Evolutionary conservation across 192 early-diverging fungal genomes (phyloP).

Genomic region (Entomortierella chlamydospora): DNA sequence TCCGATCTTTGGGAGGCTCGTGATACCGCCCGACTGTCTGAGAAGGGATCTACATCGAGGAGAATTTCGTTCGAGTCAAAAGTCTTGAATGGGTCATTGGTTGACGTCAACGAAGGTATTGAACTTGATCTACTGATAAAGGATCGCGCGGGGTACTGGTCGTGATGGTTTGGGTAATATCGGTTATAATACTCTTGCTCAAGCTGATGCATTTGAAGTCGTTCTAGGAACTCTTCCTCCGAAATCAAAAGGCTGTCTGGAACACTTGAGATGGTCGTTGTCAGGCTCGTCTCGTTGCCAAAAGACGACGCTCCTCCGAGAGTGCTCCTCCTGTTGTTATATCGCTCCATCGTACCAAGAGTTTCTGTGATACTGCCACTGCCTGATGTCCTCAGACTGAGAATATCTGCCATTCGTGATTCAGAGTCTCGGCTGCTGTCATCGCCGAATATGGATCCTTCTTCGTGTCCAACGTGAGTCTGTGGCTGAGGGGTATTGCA

Average conservation of each 20-base stretch:
- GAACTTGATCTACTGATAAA: slow-evolving; percentile 29
- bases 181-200: slow-evolving; percentile 17
- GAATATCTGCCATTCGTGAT: slow-evolving; percentile 46
- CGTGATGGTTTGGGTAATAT: slow-evolving; percentile 1
- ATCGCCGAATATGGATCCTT: slow-evolving; percentile 33
- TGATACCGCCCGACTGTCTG: slow-evolving; percentile 10
- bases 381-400: slow-evolving; percentile 26
- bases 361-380: slow-evolving; percentile 6
- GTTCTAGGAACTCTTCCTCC: slow-evolving; percentile 36
- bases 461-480: neutral
- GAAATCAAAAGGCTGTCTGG: slow-evolving; percentile 20
- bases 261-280: slow-evolving; percentile 20
- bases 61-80: slow-evolving; percentile 45
- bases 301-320: slow-evolving; percentile 4
- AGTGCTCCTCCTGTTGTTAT: slow-evolving; percentile 23
- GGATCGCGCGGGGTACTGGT: neutral
- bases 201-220: slow-evolving; percentile 12
- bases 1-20: neutral
- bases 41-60: slow-evolving; percentile 1
- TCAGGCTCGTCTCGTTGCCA: neutral
- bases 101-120: slow-evolving; percentile 48
- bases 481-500: neutral
- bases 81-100: slow-evolving; percentile 48
- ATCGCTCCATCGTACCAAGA: neutral
- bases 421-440: slow-evolving; percentile 40